Base-by-base conservation (phyloP, 495 filamentous ascomycete species). In the Sordaria brevicollis region DNA sequence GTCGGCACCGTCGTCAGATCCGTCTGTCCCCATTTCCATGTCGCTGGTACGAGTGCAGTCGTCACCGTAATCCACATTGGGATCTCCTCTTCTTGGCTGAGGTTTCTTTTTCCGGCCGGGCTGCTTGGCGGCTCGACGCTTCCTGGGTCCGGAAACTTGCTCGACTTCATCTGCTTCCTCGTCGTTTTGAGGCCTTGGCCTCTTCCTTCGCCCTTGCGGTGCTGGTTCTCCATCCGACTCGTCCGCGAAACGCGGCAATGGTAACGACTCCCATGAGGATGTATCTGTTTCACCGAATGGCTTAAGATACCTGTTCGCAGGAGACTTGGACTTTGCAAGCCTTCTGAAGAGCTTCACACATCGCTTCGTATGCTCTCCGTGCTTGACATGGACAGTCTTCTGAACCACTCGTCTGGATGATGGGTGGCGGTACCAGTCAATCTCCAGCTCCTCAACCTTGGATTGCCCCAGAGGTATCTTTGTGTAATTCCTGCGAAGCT, bases 21-120 rank as follows among this genome's bases (percentile, higher is more conserved):
- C 83, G 37, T 85, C 80, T 6, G 79, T 77, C 11, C 49, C 49
- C 11, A 80, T 73, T 10, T 81, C 78, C 34, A 85, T 69, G 69
- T 85, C 83, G 71, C 81, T 83, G 0, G 83, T 83, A n/a, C 82
- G 78, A 8, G 72, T 79, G 72, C 83, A 85, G 69, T 83, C 81
- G 69, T 85, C 83, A 9, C 83, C 83, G 62, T 79, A 62, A 38
- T 85, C 83, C 17, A 82, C 80, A 36, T 79, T 75, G 37, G 79
- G 73, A 66, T 81, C 79, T 67, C 79, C 74, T 36, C 69, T 74
- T 54, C 72, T 74, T 34, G 71, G 36, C 33, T 69, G 72, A 33
- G 66, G n/a, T 49, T 35, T 33, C 67, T 72, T 73, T 19, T 69
- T 68, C 25, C 73, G 67, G 36, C 70, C 35, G 38, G n/a, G 13